These are phyloP conservation scores for Metschnikowia sp. DNA, from an alignment of 805 yeast species.

Conservation along the genomic window DNA sequence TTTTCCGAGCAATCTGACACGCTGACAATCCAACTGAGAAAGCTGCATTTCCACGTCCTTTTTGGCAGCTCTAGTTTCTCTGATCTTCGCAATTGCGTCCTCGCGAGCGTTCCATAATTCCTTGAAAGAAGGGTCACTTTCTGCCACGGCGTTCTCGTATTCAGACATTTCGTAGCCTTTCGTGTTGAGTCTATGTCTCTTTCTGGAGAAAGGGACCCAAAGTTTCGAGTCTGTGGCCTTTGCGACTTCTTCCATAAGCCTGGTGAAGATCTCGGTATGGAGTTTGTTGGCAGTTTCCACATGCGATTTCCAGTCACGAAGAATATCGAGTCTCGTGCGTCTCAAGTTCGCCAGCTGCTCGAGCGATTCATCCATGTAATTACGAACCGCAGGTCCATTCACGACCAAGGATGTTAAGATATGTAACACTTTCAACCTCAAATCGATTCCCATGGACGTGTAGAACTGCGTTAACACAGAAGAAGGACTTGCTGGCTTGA, in stretches of 20 bases:
- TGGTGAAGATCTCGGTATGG: conserved; percentile 23
- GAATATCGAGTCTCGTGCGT: conserved; percentile 61
- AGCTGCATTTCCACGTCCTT: conserved; percentile 57
- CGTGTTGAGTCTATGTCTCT: conserved; percentile 26
- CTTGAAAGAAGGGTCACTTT: conserved; percentile 41
- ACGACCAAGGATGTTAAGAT: conserved; percentile 63
- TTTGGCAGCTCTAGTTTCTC: conserved; percentile 47
- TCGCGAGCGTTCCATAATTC: conserved; percentile 45
- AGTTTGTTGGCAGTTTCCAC: conserved; percentile 48
- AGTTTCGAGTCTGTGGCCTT: conserved; percentile 4
- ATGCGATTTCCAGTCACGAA: conserved; percentile 54
- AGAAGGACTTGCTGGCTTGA: conserved; percentile 45
- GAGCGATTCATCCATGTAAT: conserved; percentile 62
- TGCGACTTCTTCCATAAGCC: conserved; percentile 15
- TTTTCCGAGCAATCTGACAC: conserved; percentile 72
- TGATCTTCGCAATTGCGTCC: conserved; percentile 37
- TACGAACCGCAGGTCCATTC: conserved; percentile 56
- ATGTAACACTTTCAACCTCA: conserved; percentile 55
- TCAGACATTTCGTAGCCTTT: conserved; percentile 39
- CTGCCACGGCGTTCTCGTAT: conserved; percentile 37
- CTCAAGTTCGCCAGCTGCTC: conserved; percentile 61
- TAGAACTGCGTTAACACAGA: conserved; percentile 56
- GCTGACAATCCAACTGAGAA: conserved; percentile 69
- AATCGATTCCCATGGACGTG: conserved; percentile 45
- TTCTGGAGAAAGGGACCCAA: conserved; percentile 16